Conservation (phyloP, 495 filamentous ascomycete species). For the Penicillium desertorum region DNA sequence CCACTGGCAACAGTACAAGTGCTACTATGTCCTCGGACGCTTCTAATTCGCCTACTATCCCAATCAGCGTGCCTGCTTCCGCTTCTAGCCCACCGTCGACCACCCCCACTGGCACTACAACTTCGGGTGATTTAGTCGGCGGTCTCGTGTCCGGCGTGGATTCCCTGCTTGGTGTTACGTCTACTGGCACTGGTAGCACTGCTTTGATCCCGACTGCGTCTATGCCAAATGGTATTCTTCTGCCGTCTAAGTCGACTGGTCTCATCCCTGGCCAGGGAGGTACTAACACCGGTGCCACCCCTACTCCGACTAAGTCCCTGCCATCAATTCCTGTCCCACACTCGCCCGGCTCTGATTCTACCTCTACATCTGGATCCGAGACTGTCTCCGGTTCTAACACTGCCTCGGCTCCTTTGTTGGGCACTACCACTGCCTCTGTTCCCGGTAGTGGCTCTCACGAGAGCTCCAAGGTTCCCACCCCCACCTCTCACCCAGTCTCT, state of each 20-base stretch:
- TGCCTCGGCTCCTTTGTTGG: constrained; percentile 20
- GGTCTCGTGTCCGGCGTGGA: constrained; percentile 14
- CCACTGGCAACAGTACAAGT: constrained; percentile 10
- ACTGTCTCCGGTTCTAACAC: constrained; percentile 16
- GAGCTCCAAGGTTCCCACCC: constrained; percentile 13
- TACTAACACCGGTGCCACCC: constrained; percentile 32
- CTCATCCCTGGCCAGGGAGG: constrained; percentile 23
- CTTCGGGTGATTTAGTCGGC: constrained; percentile 12
- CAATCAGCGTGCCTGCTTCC: constrained; percentile 30
- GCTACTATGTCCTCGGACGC: constrained; percentile 2
- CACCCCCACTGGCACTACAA: constrained; percentile 13
- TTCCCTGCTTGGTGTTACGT: constrained; percentile 9
- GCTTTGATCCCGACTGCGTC: constrained; percentile 19
- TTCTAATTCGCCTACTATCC: constrained; percentile 21
- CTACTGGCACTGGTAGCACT: constrained; percentile 19
- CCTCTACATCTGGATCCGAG: constrained; percentile 7
- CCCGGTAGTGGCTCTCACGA: constrained; percentile 15
- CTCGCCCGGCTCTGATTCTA: constrained; percentile 14
- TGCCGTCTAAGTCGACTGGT: constrained; percentile 18
- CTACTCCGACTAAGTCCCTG: constrained; percentile 27
- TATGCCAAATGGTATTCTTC: constrained; percentile 8
- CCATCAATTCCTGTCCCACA: constrained; percentile 25
- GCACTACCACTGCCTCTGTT: constrained; percentile 13
- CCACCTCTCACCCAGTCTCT: constrained; percentile 24
- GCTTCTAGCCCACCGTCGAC: constrained; percentile 20